These are phyloP conservation scores for Excoecaria agallocha DNA, from an alignment of 345 rosid genomes.

Conservation along the genomic window DNA sequence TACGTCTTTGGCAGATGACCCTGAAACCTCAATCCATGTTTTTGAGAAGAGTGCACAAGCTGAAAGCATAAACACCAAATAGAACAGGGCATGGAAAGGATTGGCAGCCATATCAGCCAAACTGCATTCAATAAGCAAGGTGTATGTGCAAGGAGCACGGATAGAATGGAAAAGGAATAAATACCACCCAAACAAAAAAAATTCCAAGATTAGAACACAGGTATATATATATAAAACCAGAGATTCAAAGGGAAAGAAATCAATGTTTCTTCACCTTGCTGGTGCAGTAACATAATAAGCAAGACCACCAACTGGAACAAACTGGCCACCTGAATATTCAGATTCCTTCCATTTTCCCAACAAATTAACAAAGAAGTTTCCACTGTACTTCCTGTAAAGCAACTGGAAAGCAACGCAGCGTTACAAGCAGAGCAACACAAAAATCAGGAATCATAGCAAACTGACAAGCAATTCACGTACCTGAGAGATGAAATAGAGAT, in stretches of 20 bases:
- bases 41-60: too few relatives aligned
- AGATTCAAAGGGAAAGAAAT: neutral
- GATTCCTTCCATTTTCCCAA: constrained; percentile 89
- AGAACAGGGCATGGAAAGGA: too few relatives aligned
- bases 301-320: constrained; percentile 71
- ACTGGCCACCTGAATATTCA: constrained; percentile 74
- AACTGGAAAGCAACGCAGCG: constrained; percentile 39
- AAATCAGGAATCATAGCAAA: neutral
- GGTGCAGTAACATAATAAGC: constrained; percentile 87
- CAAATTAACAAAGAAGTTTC: constrained; percentile 74
- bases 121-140: constrained; percentile 38
- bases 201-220: too few relatives aligned
- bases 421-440: neutral
- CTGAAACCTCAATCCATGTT: too few relatives aligned
- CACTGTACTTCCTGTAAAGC: constrained; percentile 74
- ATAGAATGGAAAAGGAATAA: too few relatives aligned
- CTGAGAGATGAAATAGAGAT: constrained; percentile 84
- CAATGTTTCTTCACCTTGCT: constrained; percentile 45
- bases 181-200: neutral
- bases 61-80: too few relatives aligned
- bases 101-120: constrained; percentile 84
- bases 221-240: too few relatives aligned
- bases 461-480: constrained; percentile 28
- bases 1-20: too few relatives aligned
- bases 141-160: neutral